Conservation (phyloP, 23 red algal genomes). For the Pyropia yezoensis region DNA sequence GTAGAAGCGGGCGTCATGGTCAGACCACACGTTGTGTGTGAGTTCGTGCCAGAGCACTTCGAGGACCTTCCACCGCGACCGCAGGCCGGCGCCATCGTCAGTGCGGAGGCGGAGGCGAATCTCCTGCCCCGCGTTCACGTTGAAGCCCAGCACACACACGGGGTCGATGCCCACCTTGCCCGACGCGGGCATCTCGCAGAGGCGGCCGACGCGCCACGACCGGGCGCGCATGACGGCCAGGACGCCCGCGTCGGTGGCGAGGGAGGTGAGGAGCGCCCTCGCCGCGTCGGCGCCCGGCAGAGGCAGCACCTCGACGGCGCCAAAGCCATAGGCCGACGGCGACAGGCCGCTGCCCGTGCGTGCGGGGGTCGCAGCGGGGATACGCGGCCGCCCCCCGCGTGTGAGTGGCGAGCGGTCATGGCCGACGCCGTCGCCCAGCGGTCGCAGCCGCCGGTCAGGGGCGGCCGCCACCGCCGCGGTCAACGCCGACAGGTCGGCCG, state of each 20-base stretch:
- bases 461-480: no score
- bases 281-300: conserved; percentile 19
- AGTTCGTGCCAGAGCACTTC: conserved; percentile 87
- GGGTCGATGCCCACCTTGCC: conserved; percentile 81
- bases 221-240: conserved; percentile 42
- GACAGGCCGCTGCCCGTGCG: background rate
- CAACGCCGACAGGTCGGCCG: no score
- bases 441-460: no score
- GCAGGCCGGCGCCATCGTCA: conserved; percentile 73
- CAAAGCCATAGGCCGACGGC: conserved; percentile 11
- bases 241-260: conserved; percentile 63
- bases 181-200: conserved; percentile 78
- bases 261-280: conserved; percentile 25
- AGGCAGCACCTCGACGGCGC: background rate
- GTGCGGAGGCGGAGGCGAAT: conserved; percentile 82
- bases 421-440: no score
- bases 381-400: no score
- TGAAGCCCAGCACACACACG: conserved; percentile 86
- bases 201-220: conserved; percentile 43
- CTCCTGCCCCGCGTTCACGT: conserved; percentile 25
- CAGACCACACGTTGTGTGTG: conserved; percentile 46
- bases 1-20: conserved; percentile 77
- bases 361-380: background rate
- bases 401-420: no score
- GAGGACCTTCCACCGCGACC: conserved; percentile 38